Evolutionary conservation across 2,329 filamentous ascomycete species (phyloP), one percentile per base, ranked within the genome.

Genomic region (Neurospora crassa): DNA sequence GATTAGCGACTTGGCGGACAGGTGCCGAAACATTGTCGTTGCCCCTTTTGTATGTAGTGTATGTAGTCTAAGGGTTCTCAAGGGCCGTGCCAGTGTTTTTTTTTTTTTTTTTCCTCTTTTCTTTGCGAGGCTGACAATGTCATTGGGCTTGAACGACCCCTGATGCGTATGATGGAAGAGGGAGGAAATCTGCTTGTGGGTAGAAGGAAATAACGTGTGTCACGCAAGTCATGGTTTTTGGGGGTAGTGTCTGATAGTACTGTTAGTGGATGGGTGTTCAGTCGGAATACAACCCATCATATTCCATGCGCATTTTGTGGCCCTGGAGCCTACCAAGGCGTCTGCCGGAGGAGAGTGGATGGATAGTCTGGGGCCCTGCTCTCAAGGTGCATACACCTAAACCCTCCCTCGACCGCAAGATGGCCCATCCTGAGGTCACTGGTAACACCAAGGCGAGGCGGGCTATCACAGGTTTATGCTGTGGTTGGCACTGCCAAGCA

Each of bases 401-500:
- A 63, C 53, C 29, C 18, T 63, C 16, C 24, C 20, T 53, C 20
- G 20, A 53, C 47, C 53, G 53, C 37, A 63, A 63, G 29, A 63
- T 29, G 53, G 29, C 53, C 53, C 53, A 63, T 63, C 53, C n/a
- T 34, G 53, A 63, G 24, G 53, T 63, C 53, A 63, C 53, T 24
- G 53, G 29, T 63, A 63, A 63, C 53, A 63, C 53, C 14, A 63
- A 37, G 29, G 53, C 53, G 53, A 63, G 53, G 14, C 53, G 53
- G 53, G 29, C 53, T 63, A 63, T 37, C 24, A 34, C 53, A 63
- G 53, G 53, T 63, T 37, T 29, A 63, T 63, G 53, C 29, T 29
- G 53, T 63, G 47, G 45, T 53, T 53, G 47, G 47, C 53, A 34
- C 40, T 68, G 73, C 71, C 71, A 74, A 73, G 72, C 69, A 67